phyloP scores from a whole-genome alignment of 2,329 filamentous ascomycete genomes.

The Phyllosticta paracitricarpa region DNA sequence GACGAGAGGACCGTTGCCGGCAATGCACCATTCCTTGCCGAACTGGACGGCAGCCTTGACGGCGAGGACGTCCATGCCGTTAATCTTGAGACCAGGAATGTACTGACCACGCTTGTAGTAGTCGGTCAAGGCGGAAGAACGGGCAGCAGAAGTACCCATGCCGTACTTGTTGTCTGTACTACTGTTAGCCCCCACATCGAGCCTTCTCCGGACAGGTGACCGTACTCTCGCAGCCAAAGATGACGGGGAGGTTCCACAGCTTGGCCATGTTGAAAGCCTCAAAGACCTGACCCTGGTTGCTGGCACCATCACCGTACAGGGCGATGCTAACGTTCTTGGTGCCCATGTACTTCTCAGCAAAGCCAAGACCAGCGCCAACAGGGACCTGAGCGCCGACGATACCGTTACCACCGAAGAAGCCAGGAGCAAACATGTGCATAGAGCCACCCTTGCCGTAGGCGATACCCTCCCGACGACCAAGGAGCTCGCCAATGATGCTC shows the following conservation, averaged over 20 bases:
- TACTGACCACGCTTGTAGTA: constrained; percentile 99
- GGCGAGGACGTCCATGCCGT: constrained; percentile 97
- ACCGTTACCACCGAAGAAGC: constrained; percentile 98
- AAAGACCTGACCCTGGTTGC: constrained; percentile 99
- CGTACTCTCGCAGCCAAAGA: constrained; percentile 98
- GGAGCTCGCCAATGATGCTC: constrained; percentile 89
- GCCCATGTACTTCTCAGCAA: constrained; percentile 88
- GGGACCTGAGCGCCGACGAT: constrained; percentile 98
- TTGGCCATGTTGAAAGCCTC: constrained; percentile 99
- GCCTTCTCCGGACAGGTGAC: constrained; percentile 16
- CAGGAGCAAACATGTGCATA: constrained; percentile 99
- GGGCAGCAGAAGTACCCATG: constrained; percentile 94
- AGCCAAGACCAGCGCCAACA: constrained; percentile 90
- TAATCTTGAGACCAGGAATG: constrained; percentile 98
- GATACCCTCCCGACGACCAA: constrained; percentile 92
- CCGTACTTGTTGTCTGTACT: constrained; percentile 95
- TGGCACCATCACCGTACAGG: constrained; percentile 94
- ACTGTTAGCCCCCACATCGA: constrained; percentile 14
- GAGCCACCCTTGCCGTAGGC: constrained; percentile 98
- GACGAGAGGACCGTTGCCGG: constrained; percentile 85
- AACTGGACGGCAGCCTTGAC: constrained; percentile 94
- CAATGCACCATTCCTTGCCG: constrained; percentile 75
- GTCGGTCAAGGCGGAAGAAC: constrained; percentile 90
- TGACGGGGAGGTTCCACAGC: constrained; percentile 90
- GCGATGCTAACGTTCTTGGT: constrained; percentile 80